Conservation (phyloP, 805 yeast genomes). For the Cyberlindnera japonica region DNA sequence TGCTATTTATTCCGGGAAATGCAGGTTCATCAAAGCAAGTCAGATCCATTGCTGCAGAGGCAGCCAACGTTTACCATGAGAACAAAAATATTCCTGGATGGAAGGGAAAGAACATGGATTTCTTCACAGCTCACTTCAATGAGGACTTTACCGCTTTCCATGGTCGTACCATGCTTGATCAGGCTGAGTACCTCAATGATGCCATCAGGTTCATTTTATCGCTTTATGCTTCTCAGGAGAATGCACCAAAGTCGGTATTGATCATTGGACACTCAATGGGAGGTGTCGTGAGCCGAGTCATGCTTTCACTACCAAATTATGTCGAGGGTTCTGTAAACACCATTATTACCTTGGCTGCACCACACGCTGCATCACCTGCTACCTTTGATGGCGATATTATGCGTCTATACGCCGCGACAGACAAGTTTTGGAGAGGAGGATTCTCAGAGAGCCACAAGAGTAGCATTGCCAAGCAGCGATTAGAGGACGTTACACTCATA, state of each 20-base stretch:
- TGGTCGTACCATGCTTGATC: slow-evolving; percentile 89
- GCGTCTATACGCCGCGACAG: slow-evolving; percentile 67
- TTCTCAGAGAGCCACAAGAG: slow-evolving; percentile 45
- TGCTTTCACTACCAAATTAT: slow-evolving; percentile 79
- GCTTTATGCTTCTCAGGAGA: slow-evolving; percentile 44
- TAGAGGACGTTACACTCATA: slow-evolving; percentile 60
- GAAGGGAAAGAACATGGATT: slow-evolving; percentile 56
- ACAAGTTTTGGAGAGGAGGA: slow-evolving; percentile 76
- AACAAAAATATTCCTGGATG: slow-evolving; percentile 15
- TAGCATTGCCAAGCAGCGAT: slow-evolving; percentile 41
- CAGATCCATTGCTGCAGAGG: slow-evolving; percentile 84
- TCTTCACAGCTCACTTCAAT: slow-evolving; percentile 89
- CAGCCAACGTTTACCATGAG: slow-evolving; percentile 50
- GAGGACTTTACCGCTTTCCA: slow-evolving; percentile 96
- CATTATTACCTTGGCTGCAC: slow-evolving; percentile 81
- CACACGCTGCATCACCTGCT: slow-evolving; percentile 89
- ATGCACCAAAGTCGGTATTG: slow-evolving; percentile 65
- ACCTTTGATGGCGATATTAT: slow-evolving; percentile 89
- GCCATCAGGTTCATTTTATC: slow-evolving; percentile 75
- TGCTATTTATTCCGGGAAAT: slow-evolving; percentile 92
- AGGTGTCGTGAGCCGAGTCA: slow-evolving; percentile 85
- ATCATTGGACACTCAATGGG: slow-evolving; percentile 96
- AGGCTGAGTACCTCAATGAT: slow-evolving; percentile 88
- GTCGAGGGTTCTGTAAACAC: slow-evolving; percentile 70
- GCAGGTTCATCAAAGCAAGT: slow-evolving; percentile 93